Conservation (phyloP, 371 early-diverging fungal species). For the Coemansia sp. region DNA sequence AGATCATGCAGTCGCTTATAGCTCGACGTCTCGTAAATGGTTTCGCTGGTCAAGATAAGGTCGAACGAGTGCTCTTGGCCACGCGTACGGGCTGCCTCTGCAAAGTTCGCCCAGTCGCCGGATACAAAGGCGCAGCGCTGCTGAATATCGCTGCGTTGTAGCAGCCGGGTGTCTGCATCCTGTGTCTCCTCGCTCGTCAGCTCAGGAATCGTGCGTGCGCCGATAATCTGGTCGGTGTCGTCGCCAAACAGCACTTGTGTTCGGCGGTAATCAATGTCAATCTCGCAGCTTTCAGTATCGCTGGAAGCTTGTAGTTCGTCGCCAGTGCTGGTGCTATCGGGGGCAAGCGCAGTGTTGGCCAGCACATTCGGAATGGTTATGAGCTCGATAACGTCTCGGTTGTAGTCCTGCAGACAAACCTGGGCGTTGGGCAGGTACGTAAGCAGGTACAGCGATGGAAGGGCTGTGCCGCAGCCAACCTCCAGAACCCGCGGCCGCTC, state of each 20-base stretch:
- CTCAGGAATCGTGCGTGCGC: conserved; percentile 34
- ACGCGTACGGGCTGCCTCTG: conserved; percentile 17
- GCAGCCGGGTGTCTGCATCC: conserved; percentile 29
- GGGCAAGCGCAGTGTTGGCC: conserved; percentile 64
- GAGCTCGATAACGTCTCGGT: conserved; percentile 79
- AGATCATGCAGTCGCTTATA: conserved; percentile 50
- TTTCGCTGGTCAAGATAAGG: conserved; percentile 89
- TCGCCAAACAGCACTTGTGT: conserved; percentile 36
- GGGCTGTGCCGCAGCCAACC: conserved; percentile 90
- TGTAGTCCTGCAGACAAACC: conserved; percentile 91
- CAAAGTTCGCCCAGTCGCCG: conserved; percentile 67
- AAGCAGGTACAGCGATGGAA: conserved; percentile 81
- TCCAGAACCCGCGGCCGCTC: conserved; percentile 44
- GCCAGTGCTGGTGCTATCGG: conserved; percentile 19
- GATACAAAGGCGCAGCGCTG: conserved; percentile 60
- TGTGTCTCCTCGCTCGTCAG: conserved; percentile 32
- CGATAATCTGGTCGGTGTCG: conserved; percentile 25
- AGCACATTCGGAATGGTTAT: conserved; percentile 90
- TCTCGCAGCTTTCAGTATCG: conserved; percentile 56
- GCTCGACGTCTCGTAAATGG: conserved; percentile 76
- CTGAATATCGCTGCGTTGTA: conserved; percentile 25
- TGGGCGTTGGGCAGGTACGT: conserved; percentile 43
- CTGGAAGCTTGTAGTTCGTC: conserved; percentile 26
- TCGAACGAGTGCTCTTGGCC: conserved; percentile 66
- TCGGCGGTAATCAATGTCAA: conserved; percentile 56